These are phyloP conservation scores for Oemleria cerasiformis DNA, from an alignment of 306 rosid genomes.

Conservation along the genomic window DNA sequence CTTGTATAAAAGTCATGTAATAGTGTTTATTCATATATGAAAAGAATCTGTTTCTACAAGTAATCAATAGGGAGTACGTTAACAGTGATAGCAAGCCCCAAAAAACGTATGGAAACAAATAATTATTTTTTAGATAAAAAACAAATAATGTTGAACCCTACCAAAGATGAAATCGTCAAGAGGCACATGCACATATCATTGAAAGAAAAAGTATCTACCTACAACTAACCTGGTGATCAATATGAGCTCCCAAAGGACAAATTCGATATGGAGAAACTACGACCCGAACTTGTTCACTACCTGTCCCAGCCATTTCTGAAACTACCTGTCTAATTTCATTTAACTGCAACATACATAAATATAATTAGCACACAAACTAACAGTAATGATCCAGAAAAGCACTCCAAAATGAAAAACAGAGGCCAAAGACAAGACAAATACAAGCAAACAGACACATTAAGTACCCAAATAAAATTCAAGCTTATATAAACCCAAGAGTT, in stretches of 20 bases:
- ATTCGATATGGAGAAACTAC: conserved; percentile 91
- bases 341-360: conserved; percentile 45
- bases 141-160: background rate
- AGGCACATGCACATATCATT: background rate
- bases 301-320: conserved; percentile 56
- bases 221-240: conserved; percentile 85
- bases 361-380: conserved; percentile 2
- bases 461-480: background rate
- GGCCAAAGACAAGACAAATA: background rate
- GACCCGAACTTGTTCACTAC: conserved; percentile 53
- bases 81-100: background rate
- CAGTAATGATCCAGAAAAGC: background rate
- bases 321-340: conserved; percentile 48
- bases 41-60: too few relatives aligned
- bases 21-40: too few relatives aligned
- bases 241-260: conserved; percentile 96
- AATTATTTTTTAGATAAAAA: background rate
- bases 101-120: background rate
- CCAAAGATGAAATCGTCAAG: background rate
- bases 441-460: background rate
- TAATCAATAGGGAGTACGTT: background rate
- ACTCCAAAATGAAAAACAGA: background rate
- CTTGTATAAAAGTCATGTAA: too few relatives aligned
- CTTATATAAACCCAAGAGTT: background rate
- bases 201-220: background rate